Conservation (phyloP, 169 alveolate genomes). For the Eimeria sp. region DNA sequence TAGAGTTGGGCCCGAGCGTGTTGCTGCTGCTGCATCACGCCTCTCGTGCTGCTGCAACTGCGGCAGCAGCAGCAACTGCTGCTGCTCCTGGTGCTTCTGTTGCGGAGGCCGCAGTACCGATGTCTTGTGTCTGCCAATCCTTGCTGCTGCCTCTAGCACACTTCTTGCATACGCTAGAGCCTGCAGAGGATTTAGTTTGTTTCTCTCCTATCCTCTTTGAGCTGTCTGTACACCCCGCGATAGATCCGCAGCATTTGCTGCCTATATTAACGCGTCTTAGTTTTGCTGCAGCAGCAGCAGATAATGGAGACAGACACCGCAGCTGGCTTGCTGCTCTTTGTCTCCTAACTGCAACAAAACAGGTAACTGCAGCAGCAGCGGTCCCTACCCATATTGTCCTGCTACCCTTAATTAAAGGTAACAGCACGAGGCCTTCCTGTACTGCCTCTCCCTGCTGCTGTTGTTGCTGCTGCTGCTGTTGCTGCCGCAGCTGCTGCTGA, state of each 20-base stretch:
- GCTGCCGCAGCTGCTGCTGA: neutral
- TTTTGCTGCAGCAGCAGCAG: slow-evolving; percentile 26
- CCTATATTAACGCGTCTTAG: slow-evolving; percentile 23
- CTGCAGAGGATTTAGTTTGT: slow-evolving; percentile 15
- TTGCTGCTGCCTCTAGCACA: slow-evolving; percentile 30
- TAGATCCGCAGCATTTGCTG: neutral
- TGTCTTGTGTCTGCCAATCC: slow-evolving; percentile 7
- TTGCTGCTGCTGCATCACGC: slow-evolving; percentile 55
- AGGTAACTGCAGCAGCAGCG: neutral
- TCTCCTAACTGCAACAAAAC: slow-evolving; percentile 14
- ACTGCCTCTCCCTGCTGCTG: neutral
- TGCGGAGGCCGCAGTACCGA: neutral
- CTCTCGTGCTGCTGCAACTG: slow-evolving; percentile 39
- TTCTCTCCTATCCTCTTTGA: neutral
- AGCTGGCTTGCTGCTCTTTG: slow-evolving; percentile 38
- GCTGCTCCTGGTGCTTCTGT: neutral
- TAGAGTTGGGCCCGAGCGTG: slow-evolving; percentile 23
- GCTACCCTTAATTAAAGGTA: neutral
- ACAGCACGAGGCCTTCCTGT: neutral
- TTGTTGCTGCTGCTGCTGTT: neutral
- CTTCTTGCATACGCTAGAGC: neutral
- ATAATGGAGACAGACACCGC: slow-evolving; percentile 13
- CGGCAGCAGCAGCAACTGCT: neutral
- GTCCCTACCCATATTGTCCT: neutral
- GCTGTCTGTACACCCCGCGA: slow-evolving; percentile 14